Base-by-base conservation (phyloP, 805 yeast species). In the Teunomyces barrocoloradensis region DNA sequence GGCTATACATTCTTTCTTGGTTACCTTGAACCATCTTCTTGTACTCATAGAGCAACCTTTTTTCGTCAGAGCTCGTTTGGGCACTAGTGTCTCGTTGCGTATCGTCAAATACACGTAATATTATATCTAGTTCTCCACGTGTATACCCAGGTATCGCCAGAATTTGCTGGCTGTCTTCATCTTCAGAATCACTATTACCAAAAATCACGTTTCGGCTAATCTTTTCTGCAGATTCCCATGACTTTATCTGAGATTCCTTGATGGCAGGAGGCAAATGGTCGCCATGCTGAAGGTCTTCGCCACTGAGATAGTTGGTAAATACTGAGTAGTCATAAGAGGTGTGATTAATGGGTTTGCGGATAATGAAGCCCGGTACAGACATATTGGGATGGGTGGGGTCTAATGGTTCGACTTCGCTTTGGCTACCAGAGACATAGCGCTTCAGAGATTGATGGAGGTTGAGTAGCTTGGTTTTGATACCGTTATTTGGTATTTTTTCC, bases 221-320 rank as follows among this genome's bases (percentile, higher is more conserved):
- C 50, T 67, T 65, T 48, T 73, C 77, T 1, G 75, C 77, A 23
- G 69, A 63, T 50, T 73, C 77, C 78, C 78, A 73, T 15, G 76
- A 76, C 44, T 64, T 63, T 10, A 72, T 59, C 52, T 71, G 76
- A n/a, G 74, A 67, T 36, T 67, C 69, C 54, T 68, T 72, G 7
- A 71, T 55, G 12, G 64, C 59, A 1, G 73, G 74, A 18, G 69
- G 67, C n/a, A 59, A 43, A 29, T 55, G 53, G 23, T 50, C 54
- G 2, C 51, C 53, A 32, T 54, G 59, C 13, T 51, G 54, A 7
- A 52, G 35, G 33, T 53, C 59, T 5, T 42, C 47, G 1, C 53
- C 57, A 32, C 50, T 50, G 12, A 60, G 56, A 32, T 56, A 55
- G 36, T 58, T 53, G 28, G 68, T 54, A 47, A 66, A 72, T 4